A percentile compares a stretch with the other conserved stretches of the same genome.
These are phyloP conservation scores for Phlegmacium glaucopus DNA, from an alignment of 768 basidiomycete species.

Conservation along the genomic window DNA sequence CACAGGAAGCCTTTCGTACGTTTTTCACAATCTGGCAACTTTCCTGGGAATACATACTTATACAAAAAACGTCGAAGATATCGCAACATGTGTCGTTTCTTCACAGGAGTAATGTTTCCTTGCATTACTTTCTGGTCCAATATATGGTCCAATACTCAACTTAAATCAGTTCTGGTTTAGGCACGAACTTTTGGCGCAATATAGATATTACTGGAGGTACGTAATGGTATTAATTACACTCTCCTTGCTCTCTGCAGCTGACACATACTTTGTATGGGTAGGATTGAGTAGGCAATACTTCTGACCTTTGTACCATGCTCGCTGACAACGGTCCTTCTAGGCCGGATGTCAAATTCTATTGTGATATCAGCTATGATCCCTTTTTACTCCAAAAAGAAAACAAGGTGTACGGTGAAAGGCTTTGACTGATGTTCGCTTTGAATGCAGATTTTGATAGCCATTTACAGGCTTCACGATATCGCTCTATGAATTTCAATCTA, in stretches of 20 bases:
- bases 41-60: background rate
- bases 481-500: constrained; percentile 72
- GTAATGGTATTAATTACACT: constrained; percentile 33
- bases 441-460: constrained; percentile 13
- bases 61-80: constrained; percentile 33
- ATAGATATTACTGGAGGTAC: constrained; percentile 70
- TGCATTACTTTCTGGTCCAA: constrained; percentile 11
- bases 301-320: constrained; percentile 18
- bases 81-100: constrained; percentile 76
- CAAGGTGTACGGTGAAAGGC: constrained; percentile 58
- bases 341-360: constrained; percentile 74
- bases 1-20: too few species aligned
- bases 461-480: constrained; percentile 58
- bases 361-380: constrained; percentile 65
- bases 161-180: constrained; percentile 64
- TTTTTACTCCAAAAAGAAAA: constrained; percentile 69
- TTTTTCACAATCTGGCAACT: too few species aligned
- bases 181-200: constrained; percentile 62
- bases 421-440: background rate
- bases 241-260: background rate
- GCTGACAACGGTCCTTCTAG: constrained; percentile 24
- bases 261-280: background rate
- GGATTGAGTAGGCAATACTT: constrained; percentile 17
- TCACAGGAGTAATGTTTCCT: constrained; percentile 49
- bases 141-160: constrained; percentile 31